Base-by-base conservation (phyloP, 208 protist genomes). In the Novymonas esmeraldas region DNA sequence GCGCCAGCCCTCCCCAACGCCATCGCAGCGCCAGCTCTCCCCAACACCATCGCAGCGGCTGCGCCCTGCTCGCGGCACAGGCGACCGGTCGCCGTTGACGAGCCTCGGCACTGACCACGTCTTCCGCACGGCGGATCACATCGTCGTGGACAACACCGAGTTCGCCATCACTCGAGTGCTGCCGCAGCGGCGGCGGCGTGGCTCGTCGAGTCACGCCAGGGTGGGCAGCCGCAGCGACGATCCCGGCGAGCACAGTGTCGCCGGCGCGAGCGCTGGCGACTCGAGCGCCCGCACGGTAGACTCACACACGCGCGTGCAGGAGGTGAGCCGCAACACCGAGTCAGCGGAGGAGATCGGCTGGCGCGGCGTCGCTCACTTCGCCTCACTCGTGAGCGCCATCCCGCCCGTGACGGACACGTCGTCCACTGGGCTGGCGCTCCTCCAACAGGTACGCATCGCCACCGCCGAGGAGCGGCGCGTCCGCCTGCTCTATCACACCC, bases 401-500 rank as follows among this genome's bases (percentile, higher is more conserved):
- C 39, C 39, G 22, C 39, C 39, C 11, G 18, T 9, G 3, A 22
- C 2, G 4, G 26, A 22, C 39, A 14, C 20, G 1, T 14, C 26
- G 26, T 6, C 26, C 16, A 61, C 16, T 2, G 33, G 31, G 10
- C 20, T 24, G 13, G 50, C 44, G 13, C 7, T 58, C 6, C 33
- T 50, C 22, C 70, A 14, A 11, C 56, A 42, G 24, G 70, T 38
- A 2, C 61, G 57, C 56, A 29, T 69, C 45, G 76, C 64, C 2
- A 74, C 69, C n/a, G n/a, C 62, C 4, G 71, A 70, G 68, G 59
- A 75, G 52, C 72, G 71, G n/a, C 65, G 67, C 9, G 71, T 85
- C 24, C 75, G 71, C n/a, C 18, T 51, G 7, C 55, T 79, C 14
- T 85, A 63, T 28, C 73, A 86, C 60, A 80, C 61, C 54, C 81